Conservation (phyloP, 441 rosid genomes). For the Aquilaria agallochum region DNA sequence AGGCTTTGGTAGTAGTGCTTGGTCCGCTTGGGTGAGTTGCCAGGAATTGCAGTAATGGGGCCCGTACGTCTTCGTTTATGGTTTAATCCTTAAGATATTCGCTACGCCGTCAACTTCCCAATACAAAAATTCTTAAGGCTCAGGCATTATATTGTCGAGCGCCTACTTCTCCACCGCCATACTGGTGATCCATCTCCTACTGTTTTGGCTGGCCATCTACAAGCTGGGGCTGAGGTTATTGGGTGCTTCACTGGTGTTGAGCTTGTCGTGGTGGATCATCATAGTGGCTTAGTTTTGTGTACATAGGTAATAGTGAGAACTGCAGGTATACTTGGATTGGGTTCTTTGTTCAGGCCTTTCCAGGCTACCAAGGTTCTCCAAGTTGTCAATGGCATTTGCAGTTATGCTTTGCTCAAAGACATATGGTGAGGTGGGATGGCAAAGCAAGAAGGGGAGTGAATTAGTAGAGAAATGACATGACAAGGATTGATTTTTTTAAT, state of each 20-base stretch:
- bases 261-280: slow-evolving; percentile 60
- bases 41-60: slow-evolving; percentile 43
- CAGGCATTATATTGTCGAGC: slow-evolving; percentile 63
- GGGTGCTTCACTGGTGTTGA: slow-evolving; percentile 54
- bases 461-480: no score
- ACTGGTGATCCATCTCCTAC: slow-evolving; percentile 31
- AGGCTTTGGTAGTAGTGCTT: slow-evolving; percentile 4
- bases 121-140: slow-evolving; percentile 54
- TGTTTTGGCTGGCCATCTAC: slow-evolving; percentile 45
- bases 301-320: slow-evolving; percentile 39
- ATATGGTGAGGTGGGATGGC: no score
- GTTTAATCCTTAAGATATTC: slow-evolving; percentile 59
- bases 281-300: slow-evolving; percentile 43
- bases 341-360: slow-evolving; percentile 42
- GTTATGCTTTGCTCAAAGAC: slow-evolving; percentile 43
- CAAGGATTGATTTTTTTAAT: no score
- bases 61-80: slow-evolving; percentile 49
- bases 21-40: slow-evolving; percentile 43
- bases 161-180: slow-evolving; percentile 52
- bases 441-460: no score
- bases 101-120: slow-evolving; percentile 55
- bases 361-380: slow-evolving; percentile 38
- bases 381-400: slow-evolving; percentile 62
- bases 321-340: slow-evolving; percentile 52
- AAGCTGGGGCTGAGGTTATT: slow-evolving; percentile 41